Evolutionary conservation across 331 rosid genomes (phyloP).

Genomic region (Acacia concinna): DNA sequence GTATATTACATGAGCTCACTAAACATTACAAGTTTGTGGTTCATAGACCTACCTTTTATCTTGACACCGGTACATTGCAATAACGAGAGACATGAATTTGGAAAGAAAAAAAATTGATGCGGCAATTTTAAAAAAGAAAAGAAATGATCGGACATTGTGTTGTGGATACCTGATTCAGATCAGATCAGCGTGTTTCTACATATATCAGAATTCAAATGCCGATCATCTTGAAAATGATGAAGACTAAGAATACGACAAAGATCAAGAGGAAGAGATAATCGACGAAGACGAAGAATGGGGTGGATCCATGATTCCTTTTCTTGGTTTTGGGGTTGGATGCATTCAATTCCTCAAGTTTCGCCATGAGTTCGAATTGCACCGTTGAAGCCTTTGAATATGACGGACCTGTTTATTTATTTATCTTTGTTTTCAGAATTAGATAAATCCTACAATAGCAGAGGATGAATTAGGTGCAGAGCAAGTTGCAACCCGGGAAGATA

Average conservation of each 20-base stretch:
- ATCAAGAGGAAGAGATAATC: constrained; percentile 45
- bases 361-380: constrained; percentile 46
- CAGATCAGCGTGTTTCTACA: constrained; percentile 1
- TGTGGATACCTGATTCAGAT: constrained; percentile 37
- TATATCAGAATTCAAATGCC: constrained; percentile 40
- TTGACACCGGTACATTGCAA: not conserved
- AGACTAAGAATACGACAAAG: constrained; percentile 57
- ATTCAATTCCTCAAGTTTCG: constrained; percentile 48
- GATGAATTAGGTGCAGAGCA: not conserved
- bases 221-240: constrained; percentile 58
- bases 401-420: not conserved
- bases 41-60: not conserved
- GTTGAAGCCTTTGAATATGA: not conserved
- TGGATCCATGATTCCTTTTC: constrained; percentile 59
- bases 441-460: not conserved
- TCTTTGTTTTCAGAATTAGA: not conserved
- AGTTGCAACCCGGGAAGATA: not conserved
- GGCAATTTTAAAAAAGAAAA: not conserved
- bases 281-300: constrained; percentile 58
- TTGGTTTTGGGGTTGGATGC: constrained; percentile 33
- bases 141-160: not conserved
- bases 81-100: not conserved
- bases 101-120: not conserved
- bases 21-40: not conserved
- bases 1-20: not conserved